Evolutionary conservation across 2,329 filamentous ascomycete species (phyloP).

Genomic region (Xylariaceae sp.): DNA sequence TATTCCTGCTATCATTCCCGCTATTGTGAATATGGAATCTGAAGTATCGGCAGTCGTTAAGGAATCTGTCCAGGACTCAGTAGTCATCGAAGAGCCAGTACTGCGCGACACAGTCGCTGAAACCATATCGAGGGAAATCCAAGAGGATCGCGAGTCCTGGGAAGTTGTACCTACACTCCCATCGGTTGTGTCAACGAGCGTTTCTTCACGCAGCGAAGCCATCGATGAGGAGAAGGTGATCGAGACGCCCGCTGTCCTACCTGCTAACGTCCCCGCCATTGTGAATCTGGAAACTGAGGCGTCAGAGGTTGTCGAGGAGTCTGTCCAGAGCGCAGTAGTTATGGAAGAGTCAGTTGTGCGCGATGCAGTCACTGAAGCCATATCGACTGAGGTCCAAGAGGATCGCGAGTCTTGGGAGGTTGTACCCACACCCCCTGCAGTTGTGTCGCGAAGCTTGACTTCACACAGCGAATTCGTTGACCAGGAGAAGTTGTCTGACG

Average conservation of each 20-base stretch:
- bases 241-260: neutral
- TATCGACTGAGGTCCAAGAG: too few relatives aligned
- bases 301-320: too few relatives aligned
- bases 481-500: too few relatives aligned
- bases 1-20: too few relatives aligned
- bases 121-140: conserved; percentile 22
- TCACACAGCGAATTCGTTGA: too few relatives aligned
- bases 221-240: conserved; percentile 1
- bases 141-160: conserved; percentile 15
- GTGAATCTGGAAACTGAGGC: neutral
- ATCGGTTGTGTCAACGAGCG: neutral
- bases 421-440: too few relatives aligned
- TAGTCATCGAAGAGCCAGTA: neutral
- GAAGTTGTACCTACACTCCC: conserved; percentile 9
- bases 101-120: conserved; percentile 14
- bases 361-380: too few relatives aligned
- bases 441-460: too few relatives aligned
- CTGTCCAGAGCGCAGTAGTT: too few relatives aligned
- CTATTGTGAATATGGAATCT: too few relatives aligned
- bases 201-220: neutral
- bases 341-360: too few relatives aligned
- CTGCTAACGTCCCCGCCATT: neutral
- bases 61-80: neutral
- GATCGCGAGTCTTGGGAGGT: too few relatives aligned
- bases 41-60: neutral